phyloP scores from a whole-genome alignment of 495 filamentous ascomycete species.

The Clavariopsis aquatica region DNA sequence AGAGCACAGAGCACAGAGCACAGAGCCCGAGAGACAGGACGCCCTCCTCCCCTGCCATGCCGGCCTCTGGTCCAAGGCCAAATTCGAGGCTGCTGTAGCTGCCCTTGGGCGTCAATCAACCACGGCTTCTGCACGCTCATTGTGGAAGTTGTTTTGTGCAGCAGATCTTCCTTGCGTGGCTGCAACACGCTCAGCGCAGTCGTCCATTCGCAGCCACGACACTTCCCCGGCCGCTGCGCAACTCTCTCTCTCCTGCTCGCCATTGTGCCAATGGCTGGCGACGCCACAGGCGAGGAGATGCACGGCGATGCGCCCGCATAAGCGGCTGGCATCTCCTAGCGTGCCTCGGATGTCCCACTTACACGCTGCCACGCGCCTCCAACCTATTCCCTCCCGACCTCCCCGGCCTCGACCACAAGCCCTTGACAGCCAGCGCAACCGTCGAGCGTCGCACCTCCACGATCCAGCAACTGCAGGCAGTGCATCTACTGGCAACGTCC shows the following conservation, averaged over 20 bases:
- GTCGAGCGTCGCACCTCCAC: constrained; percentile 29
- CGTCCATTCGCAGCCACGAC: constrained; percentile 25
- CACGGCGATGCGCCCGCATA: constrained; percentile 36
- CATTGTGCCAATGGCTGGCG: constrained; percentile 21
- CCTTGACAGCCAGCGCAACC: constrained; percentile 32
- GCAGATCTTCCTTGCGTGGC: constrained; percentile 17
- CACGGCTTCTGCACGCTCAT: constrained; percentile 18
- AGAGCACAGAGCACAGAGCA: not conserved
- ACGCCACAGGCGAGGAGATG: not conserved
- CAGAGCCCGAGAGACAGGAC: not conserved
- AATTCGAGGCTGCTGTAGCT: constrained; percentile 12
- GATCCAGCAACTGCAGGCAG: constrained; percentile 16
- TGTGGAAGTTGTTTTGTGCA: constrained; percentile 1
- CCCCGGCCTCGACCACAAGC: constrained; percentile 9
- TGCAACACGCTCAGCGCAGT: constrained; percentile 20
- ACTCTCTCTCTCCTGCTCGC: constrained; percentile 5
- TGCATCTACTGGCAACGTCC: not conserved
- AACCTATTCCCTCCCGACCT: constrained; percentile 15
- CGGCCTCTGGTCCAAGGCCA: too few relatives aligned
- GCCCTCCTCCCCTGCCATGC: not conserved
- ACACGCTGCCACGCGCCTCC: constrained; percentile 32
- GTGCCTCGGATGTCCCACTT: not conserved
- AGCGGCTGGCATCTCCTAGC: constrained; percentile 8
- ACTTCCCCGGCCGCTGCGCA: constrained; percentile 29
- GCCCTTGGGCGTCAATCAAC: constrained; percentile 24